Conservation (phyloP, 345 rosid genomes). For the Lenwebbia sp. region DNA sequence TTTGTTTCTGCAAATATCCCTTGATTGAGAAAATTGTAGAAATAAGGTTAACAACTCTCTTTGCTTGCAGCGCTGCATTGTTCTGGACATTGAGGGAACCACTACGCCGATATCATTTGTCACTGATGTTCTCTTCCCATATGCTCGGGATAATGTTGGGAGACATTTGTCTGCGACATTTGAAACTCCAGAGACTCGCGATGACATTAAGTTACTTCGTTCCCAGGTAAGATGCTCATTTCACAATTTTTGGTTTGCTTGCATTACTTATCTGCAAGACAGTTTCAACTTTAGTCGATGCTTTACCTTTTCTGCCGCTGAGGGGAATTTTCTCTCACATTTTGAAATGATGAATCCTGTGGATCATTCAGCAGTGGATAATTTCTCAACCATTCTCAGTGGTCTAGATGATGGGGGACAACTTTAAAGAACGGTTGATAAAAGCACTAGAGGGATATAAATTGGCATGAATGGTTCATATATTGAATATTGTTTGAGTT, state of each 20-base stretch:
- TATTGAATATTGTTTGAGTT: neutral
- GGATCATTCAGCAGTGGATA: neutral
- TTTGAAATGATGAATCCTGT: neutral
- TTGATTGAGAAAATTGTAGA: neutral
- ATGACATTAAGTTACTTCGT: slow-evolving; percentile 63
- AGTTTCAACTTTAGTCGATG: neutral
- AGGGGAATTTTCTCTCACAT: neutral
- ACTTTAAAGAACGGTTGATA: neutral
- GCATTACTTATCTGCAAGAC: neutral
- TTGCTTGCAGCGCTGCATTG: slow-evolving; percentile 59
- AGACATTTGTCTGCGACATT: slow-evolving; percentile 69
- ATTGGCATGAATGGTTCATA: neutral
- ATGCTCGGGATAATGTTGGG: slow-evolving; percentile 78
- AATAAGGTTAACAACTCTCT: neutral
- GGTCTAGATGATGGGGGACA: neutral
- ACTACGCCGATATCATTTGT: slow-evolving; percentile 95
- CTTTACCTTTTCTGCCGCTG: neutral
- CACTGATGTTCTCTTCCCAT: slow-evolving; percentile 83
- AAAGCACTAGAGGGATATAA: neutral
- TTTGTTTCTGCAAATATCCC: neutral
- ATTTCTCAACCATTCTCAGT: neutral
- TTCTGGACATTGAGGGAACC: slow-evolving; percentile 97
- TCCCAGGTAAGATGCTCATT: slow-evolving; percentile 45
- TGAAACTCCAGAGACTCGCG: slow-evolving; percentile 65
- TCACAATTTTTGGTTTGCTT: neutral